phyloP scores from a whole-genome alignment of 2,329 filamentous ascomycete genomes.

The Blastomyces percursus region DNA sequence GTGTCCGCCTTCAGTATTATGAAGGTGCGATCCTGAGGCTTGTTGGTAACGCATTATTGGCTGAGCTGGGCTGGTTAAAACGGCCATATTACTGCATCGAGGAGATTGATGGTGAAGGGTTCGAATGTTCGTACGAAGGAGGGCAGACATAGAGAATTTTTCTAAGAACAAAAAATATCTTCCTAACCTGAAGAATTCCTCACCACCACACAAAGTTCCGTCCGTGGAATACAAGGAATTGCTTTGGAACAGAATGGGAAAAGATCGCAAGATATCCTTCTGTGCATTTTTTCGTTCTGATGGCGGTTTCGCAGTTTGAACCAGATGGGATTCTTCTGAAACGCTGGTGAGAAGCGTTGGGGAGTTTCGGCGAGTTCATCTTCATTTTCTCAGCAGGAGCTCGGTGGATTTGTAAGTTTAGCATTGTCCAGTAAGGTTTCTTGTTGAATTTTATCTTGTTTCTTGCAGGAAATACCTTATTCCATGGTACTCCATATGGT shows the following conservation, averaged over 20 bases:
- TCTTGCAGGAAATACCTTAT: background rate
- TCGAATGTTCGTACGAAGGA: background rate
- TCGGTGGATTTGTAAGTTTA: background rate
- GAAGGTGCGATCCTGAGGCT: conserved; percentile 12
- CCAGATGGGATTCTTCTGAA: background rate
- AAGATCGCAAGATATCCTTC: background rate
- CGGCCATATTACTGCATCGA: background rate
- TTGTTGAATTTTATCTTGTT: background rate
- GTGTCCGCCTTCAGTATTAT: conserved; percentile 7
- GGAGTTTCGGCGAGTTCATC: background rate
- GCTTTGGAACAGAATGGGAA: background rate
- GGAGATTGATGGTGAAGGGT: background rate
- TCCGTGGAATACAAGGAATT: background rate
- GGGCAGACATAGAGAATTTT: background rate
- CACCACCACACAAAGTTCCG: background rate
- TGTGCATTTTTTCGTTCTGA: background rate
- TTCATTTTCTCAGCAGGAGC: background rate
- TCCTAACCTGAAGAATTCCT: background rate
- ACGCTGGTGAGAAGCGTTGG: background rate
- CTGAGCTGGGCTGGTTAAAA: conserved; percentile 12
- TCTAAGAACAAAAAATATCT: background rate
- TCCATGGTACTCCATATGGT: background rate
- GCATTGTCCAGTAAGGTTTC: background rate
- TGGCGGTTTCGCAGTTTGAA: background rate
- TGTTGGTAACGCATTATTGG: conserved; percentile 13